Percentiles rank a stretch among this genome's conserved stretches.
These are phyloP conservation scores for Phellopilus nigrolimitatus DNA, from an alignment of 1,284 basidiomycete genomes.

Conservation along the genomic window DNA sequence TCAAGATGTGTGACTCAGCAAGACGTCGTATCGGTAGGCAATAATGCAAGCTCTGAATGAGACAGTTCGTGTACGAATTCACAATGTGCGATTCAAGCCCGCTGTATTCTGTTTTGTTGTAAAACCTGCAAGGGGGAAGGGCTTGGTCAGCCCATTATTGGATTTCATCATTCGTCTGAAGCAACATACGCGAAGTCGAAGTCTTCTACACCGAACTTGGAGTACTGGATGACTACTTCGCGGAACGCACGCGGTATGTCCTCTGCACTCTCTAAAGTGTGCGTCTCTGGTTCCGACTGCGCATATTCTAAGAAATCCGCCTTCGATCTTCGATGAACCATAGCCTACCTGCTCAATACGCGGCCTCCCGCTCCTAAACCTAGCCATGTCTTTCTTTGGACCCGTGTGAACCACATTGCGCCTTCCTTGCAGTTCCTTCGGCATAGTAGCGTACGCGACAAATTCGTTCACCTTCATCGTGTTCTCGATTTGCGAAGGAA, in stretches of 20 bases:
- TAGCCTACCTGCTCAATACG: conserved; percentile 38
- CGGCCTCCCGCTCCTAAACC: conserved; percentile 84
- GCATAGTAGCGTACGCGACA: conserved; percentile 82
- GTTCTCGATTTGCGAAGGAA: conserved; percentile 73
- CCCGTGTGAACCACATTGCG: conserved; percentile 67
- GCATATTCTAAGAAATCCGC: background rate
- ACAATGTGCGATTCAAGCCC: conserved; percentile 97
- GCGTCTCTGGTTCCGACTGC: conserved; percentile 46
- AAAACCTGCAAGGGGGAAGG: conserved; percentile 56
- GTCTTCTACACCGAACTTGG: conserved; percentile 98
- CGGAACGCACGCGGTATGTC: conserved; percentile 83
- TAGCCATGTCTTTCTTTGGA: conserved; percentile 46
- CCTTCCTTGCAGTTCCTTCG: conserved; percentile 77
- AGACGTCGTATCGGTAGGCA: conserved; percentile 71
- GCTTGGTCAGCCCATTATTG: conserved; percentile 10
- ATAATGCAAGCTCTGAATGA: conserved; percentile 91
- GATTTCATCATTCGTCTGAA: background rate
- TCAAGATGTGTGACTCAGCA: conserved; percentile 89
- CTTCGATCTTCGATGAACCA: conserved; percentile 4
- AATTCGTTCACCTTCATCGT: conserved; percentile 86
- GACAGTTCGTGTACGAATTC: conserved; percentile 94
- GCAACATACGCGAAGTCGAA: conserved; percentile 87
- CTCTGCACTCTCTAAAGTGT: conserved; percentile 43
- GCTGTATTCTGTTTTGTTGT: conserved; percentile 85
- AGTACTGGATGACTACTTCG: conserved; percentile 96